A percentile compares a stretch with the other conserved stretches of the same genome.
phyloP scores from a whole-genome alignment of 148 eudicot species.

The Spergularia marina region DNA sequence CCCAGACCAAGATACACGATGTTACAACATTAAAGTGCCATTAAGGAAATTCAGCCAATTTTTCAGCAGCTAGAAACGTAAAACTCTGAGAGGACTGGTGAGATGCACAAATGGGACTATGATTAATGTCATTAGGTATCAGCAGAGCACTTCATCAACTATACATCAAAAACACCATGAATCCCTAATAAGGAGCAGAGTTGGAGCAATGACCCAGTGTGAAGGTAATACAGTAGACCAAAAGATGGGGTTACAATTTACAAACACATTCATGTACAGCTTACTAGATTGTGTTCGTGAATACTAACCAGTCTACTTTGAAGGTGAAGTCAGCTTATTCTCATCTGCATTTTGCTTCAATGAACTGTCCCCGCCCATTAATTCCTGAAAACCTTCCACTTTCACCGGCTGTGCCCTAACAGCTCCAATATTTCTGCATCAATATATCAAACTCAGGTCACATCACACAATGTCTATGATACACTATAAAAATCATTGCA shows the following conservation, averaged over 20 bases:
- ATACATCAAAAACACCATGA: conserved; percentile 1
- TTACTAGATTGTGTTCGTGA: not conserved
- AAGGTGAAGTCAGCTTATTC: conserved; percentile 71
- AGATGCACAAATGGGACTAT: not conserved
- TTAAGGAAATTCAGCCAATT: not conserved
- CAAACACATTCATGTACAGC: not conserved
- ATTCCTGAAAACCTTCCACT: conserved; percentile 92
- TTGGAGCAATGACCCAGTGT: not conserved
- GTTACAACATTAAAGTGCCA: not conserved
- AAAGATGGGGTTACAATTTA: not conserved
- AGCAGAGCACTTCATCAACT: not conserved
- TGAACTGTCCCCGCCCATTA: conserved; percentile 94
- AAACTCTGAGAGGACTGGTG: not conserved
- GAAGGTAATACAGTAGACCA: conserved; percentile 8
- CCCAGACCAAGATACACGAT: not conserved
- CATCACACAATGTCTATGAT: not conserved
- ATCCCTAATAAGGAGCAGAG: not conserved
- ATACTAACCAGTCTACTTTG: conserved; percentile 45
- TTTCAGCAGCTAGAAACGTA: not conserved
- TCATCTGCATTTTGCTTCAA: conserved; percentile 78
- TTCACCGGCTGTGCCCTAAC: conserved; percentile 94
- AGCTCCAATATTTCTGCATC: conserved; percentile 66
- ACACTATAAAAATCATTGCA: not conserved
- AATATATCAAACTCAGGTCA: conserved; percentile 3
- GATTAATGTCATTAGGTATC: not conserved